Conservation (phyloP, 2,329 filamentous ascomycete genomes). For the Ophiostoma ulmi region DNA sequence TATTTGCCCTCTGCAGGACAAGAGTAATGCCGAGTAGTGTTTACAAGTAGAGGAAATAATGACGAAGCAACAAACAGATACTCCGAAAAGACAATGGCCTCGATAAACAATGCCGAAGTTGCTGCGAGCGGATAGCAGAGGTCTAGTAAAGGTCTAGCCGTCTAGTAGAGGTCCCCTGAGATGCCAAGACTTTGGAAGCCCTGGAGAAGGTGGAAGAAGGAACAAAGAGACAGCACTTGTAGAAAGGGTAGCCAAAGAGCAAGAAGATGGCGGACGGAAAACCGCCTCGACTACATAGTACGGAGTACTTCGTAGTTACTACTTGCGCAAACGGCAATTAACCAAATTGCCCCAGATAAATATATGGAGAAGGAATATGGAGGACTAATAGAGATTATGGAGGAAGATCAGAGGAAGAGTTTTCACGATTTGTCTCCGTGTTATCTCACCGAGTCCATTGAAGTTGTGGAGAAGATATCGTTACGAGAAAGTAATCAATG, state of each 20-base stretch:
- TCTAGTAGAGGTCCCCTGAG: not conserved
- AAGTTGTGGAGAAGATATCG: not conserved
- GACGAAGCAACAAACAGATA: not conserved
- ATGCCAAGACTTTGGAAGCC: constrained; percentile 12
- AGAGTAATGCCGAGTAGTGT: not conserved
- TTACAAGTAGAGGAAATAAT: not conserved
- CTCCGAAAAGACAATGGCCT: not conserved
- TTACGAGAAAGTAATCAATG: not conserved
- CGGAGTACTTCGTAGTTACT: too few species aligned
- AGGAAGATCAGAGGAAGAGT: not conserved
- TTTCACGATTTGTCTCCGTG: not conserved
- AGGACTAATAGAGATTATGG: not conserved
- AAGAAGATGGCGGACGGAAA: not conserved
- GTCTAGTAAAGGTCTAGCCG: not conserved
- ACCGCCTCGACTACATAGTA: not conserved
- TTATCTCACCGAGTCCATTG: not conserved
- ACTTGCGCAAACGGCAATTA: too few species aligned
- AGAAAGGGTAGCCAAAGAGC: not conserved
- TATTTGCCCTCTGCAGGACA: not conserved
- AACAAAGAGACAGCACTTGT: not conserved
- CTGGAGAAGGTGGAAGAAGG: constrained; percentile 6
- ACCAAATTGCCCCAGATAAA: not conserved
- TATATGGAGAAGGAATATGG: not conserved
- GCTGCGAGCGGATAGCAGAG: not conserved
- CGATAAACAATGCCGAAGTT: not conserved